A percentile compares a stretch with the other conserved stretches of the same genome.
These are phyloP conservation scores for Ophiobolus disseminans DNA, from an alignment of 2,329 filamentous ascomycete genomes.

Conservation along the genomic window DNA sequence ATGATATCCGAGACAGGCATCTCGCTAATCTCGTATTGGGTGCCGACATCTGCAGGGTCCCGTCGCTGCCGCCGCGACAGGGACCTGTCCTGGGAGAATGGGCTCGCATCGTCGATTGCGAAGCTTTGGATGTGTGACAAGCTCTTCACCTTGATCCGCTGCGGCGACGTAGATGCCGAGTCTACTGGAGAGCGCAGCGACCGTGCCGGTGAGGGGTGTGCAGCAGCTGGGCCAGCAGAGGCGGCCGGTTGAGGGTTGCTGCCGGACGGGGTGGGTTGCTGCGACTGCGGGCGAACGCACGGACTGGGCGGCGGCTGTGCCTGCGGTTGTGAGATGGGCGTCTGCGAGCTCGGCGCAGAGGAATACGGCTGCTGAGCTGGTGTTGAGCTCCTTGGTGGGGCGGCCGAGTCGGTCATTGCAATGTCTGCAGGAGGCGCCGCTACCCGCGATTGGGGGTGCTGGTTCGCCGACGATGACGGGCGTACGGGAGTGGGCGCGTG, in stretches of 20 bases:
- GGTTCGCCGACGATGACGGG: constrained; percentile 37
- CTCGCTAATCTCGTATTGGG: constrained; percentile 89
- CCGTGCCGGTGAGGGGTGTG: constrained; percentile 36
- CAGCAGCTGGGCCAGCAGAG: constrained; percentile 30
- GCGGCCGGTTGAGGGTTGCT: constrained; percentile 20
- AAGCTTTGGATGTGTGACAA: constrained; percentile 91
- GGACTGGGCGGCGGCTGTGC: constrained; percentile 41
- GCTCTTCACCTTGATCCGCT: constrained; percentile 81
- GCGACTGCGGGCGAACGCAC: constrained; percentile 43
- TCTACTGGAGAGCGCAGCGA: constrained; percentile 39
- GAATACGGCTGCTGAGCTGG: constrained; percentile 29
- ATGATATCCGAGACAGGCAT: constrained; percentile 99
- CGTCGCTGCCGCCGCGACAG: constrained; percentile 51
- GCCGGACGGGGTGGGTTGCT: constrained; percentile 39
- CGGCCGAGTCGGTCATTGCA: constrained; percentile 49
- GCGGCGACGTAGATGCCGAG: constrained; percentile 55
- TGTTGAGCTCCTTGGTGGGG: constrained; percentile 40
- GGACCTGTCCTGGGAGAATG: constrained; percentile 58
- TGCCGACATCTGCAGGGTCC: constrained; percentile 58
- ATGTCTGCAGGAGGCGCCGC: constrained; percentile 40
- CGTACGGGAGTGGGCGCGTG: constrained; percentile 42
- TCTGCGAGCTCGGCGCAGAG: constrained; percentile 25
- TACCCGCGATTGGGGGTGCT: constrained; percentile 34
- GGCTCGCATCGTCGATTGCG: constrained; percentile 75
- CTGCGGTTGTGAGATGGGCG: constrained; percentile 23